Evolutionary conservation across 495 filamentous ascomycete genomes (phyloP).

Genomic region (Penicillium cosmopolitanum): DNA sequence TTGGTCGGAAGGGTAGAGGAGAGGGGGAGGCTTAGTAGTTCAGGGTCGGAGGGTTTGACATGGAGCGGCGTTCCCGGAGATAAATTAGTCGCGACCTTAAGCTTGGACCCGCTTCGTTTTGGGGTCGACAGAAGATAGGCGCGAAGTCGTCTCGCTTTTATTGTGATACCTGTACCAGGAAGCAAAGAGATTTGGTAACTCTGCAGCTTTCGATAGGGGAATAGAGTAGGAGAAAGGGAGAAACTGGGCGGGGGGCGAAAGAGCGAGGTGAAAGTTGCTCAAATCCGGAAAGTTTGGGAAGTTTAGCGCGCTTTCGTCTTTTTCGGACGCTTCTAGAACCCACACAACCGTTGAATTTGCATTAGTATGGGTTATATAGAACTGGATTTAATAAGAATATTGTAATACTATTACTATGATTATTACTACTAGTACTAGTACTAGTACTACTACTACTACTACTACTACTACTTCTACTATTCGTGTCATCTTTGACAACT

Average conservation of each 20-base stretch:
- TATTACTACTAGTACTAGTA: too few relatives aligned
- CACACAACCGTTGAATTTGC: neutral
- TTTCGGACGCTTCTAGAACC: constrained; percentile 32
- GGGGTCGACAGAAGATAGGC: constrained; percentile 11
- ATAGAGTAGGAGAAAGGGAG: neutral
- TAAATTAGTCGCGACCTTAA: constrained; percentile 12
- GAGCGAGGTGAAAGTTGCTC: constrained; percentile 4
- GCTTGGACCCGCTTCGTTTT: constrained; percentile 26
- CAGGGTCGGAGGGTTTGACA: constrained; percentile 24
- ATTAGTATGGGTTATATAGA: too few relatives aligned
- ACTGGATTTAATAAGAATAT: too few relatives aligned
- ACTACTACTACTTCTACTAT: too few relatives aligned
- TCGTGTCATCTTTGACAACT: too few relatives aligned
- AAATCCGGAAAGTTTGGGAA: constrained; percentile 17
- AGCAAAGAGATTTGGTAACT: constrained; percentile 1
- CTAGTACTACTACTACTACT: too few relatives aligned
- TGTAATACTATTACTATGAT: too few relatives aligned
- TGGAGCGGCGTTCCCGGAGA: constrained; percentile 18
- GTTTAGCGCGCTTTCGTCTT: constrained; percentile 25
- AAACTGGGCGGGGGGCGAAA: neutral
- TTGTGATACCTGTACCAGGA: neutral
- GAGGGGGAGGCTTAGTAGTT: neutral
- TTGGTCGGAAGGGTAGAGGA: neutral
- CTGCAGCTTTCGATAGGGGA: neutral
- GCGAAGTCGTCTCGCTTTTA: neutral